Evolutionary conservation across 2,329 filamentous ascomycete species (phyloP).

Genomic region (Torrubiellomyces zombiae): DNA sequence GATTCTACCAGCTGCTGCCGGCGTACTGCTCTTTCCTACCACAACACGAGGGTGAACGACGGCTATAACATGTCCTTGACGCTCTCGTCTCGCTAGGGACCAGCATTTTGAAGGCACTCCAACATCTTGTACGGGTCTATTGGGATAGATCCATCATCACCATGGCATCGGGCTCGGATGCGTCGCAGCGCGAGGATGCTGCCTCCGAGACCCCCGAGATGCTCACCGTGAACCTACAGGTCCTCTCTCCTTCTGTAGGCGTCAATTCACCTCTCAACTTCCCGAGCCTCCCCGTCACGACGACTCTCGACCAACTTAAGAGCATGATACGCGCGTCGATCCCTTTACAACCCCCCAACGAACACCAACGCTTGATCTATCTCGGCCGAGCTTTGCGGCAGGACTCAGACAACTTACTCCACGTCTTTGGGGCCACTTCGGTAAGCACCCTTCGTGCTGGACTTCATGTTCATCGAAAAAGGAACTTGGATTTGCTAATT

Average conservation of each 20-base stretch:
- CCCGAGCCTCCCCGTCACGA: conserved; percentile 27
- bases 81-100: too few species aligned
- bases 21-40: too few species aligned
- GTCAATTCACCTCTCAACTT: conserved; percentile 35
- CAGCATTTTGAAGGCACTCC: too few species aligned
- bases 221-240: conserved; percentile 35
- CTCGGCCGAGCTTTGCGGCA: conserved; percentile 37
- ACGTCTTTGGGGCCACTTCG: conserved; percentile 38
- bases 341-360: conserved; percentile 30
- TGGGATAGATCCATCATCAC: conserved; percentile 10
- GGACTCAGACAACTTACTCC: conserved; percentile 37
- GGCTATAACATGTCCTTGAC: too few species aligned
- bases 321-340: conserved; percentile 37
- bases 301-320: conserved; percentile 41
- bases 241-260: conserved; percentile 41
- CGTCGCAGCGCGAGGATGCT: conserved; percentile 10
- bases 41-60: too few species aligned
- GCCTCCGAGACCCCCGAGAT: conserved; percentile 11
- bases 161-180: conserved; percentile 23
- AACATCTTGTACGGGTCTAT: too few species aligned
- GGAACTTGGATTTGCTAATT: conserved; percentile 4
- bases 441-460: conserved; percentile 22
- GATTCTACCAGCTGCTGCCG: too few species aligned
- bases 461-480: conserved; percentile 1
- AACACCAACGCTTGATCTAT: conserved; percentile 43